A percentile compares a stretch with the other conserved stretches of the same genome.
Evolutionary conservation across 2,329 filamentous ascomycete genomes (phyloP).

Genomic region (Fusarium stilboides): DNA sequence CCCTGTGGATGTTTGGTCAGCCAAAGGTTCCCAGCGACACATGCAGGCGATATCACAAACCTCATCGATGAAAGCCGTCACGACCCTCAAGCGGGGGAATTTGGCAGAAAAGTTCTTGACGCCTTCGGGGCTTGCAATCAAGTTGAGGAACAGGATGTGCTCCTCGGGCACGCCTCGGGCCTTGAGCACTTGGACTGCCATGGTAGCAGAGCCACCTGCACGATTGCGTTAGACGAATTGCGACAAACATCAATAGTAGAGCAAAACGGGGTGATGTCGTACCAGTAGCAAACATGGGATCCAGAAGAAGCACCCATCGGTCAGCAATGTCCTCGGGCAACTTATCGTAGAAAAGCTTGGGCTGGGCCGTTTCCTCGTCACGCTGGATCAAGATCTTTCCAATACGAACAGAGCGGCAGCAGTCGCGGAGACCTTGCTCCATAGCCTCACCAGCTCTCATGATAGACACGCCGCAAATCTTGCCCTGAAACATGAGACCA

Average conservation of each 20-base stretch:
- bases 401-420: constrained; percentile 97
- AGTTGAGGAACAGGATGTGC: constrained; percentile 93
- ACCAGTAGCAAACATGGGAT: constrained; percentile 99
- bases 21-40: constrained; percentile 21
- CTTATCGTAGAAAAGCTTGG: constrained; percentile 98
- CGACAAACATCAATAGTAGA: constrained; percentile 10
- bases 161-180: constrained; percentile 93
- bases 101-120: constrained; percentile 89
- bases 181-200: constrained; percentile 95
- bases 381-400: constrained; percentile 98
- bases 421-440: constrained; percentile 97
- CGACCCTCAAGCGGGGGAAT: constrained; percentile 90
- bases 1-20: constrained; percentile 65
- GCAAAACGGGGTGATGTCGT: constrained; percentile 33
- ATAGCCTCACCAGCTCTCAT: constrained; percentile 99
- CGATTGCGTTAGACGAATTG: constrained; percentile 21
- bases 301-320: constrained; percentile 92
- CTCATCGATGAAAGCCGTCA: constrained; percentile 96
- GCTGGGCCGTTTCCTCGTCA: constrained; percentile 93
- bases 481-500: constrained; percentile 95
- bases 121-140: constrained; percentile 97
- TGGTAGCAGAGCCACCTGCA: constrained; percentile 91
- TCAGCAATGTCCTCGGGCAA: constrained; percentile 93
- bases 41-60: constrained; percentile 54
- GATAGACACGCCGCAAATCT: constrained; percentile 98